phyloP scores from a whole-genome alignment of 2,329 filamentous ascomycete species.

The Whalleya microplaca region DNA sequence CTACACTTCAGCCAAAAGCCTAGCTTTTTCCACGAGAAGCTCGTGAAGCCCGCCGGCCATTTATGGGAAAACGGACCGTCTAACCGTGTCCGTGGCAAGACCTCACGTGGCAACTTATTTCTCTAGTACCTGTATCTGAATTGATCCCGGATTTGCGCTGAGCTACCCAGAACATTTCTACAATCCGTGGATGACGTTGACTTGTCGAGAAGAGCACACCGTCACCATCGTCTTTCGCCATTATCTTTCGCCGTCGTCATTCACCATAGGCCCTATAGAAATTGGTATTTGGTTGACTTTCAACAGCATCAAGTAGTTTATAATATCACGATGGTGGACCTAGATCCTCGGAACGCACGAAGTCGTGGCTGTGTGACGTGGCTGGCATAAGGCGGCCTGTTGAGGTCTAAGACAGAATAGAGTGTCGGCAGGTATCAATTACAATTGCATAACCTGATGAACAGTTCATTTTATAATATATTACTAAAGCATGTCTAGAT shows the following conservation, averaged over 20 bases:
- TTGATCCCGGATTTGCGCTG: background rate
- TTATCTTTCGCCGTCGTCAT: background rate
- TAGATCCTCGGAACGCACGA: slow-evolving; percentile 1
- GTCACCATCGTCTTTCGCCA: background rate
- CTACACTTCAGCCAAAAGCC: slow-evolving; percentile 27
- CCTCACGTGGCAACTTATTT: slow-evolving; percentile 5
- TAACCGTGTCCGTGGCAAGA: slow-evolving; percentile 13
- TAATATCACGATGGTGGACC: slow-evolving; percentile 1
- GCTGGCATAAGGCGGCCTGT: slow-evolving; percentile 17
- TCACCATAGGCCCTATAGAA: background rate
- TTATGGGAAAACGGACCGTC: slow-evolving; percentile 27
- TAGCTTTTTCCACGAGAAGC: slow-evolving; percentile 12
- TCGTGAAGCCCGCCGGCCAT: slow-evolving; percentile 15
- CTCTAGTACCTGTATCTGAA: slow-evolving; percentile 10
- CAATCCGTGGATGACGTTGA: background rate
- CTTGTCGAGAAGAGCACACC: background rate
- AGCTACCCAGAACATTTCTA: slow-evolving; percentile 8
- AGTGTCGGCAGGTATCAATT: background rate
- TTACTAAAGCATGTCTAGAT: background rate
- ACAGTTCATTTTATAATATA: background rate
- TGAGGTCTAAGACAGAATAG: background rate
- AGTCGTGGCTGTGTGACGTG: slow-evolving; percentile 2
- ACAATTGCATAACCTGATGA: no score
- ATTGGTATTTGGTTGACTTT: no score
- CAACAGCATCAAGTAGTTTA: background rate